These are phyloP conservation scores for Geranium brycei DNA, from an alignment of 345 rosid genomes.

Conservation along the genomic window DNA sequence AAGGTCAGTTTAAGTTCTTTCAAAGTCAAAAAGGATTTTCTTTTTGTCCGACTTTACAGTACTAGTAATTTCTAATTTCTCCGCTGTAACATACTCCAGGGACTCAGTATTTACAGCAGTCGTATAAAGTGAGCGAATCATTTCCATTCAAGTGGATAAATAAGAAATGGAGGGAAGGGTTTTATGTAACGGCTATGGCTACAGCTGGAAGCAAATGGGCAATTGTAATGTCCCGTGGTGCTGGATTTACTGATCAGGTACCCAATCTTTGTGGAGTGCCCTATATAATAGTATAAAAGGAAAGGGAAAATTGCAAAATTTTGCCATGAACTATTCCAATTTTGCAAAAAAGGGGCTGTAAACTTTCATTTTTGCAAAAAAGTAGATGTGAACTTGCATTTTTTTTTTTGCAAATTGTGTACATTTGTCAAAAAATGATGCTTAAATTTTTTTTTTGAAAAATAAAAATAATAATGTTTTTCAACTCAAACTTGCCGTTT, in stretches of 20 bases:
- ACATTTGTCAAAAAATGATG: too few species aligned
- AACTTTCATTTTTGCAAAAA: too few species aligned
- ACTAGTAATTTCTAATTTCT: not conserved
- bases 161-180: constrained; percentile 93
- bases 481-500: too few species aligned
- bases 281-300: too few species aligned
- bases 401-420: too few species aligned
- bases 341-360: too few species aligned
- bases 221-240: constrained; percentile 95
- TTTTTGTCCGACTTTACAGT: not conserved
- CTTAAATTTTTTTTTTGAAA: too few species aligned
- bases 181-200: constrained; percentile 86
- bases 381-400: too few species aligned
- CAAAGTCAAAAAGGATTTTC: not conserved
- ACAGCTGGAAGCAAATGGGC: constrained; percentile 98
- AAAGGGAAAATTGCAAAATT: too few species aligned
- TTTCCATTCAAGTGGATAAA: constrained; percentile 98
- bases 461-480: too few species aligned
- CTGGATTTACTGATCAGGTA: constrained; percentile 85
- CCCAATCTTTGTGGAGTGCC: too few species aligned
- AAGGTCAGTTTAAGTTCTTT: constrained; percentile 39
- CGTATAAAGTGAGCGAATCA: constrained; percentile 91
- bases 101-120: constrained; percentile 85
- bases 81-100: constrained; percentile 31
- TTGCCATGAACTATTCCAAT: too few species aligned